Conservation (phyloP, 1,284 basidiomycete species). For the Mrakiaceae sp. region DNA sequence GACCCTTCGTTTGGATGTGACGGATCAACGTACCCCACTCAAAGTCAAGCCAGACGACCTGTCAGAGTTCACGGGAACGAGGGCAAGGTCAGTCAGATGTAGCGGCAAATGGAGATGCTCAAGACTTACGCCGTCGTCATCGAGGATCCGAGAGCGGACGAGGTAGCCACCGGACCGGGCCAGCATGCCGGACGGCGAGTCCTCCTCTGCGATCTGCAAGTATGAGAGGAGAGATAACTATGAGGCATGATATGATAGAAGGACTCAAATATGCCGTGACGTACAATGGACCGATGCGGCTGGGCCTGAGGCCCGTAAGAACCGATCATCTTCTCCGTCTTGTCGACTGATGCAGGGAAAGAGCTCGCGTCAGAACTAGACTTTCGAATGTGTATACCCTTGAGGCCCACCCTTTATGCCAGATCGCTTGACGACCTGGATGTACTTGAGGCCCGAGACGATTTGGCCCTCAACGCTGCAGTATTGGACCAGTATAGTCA, state of each 20-base stretch:
- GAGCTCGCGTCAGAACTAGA: not conserved
- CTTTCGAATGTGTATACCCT: not conserved
- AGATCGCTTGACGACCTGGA: constrained; percentile 41
- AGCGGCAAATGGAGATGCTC: constrained; percentile 14
- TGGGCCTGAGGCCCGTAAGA: constrained; percentile 39
- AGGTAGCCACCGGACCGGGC: constrained; percentile 41
- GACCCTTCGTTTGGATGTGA: not conserved
- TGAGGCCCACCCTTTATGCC: constrained; percentile 31
- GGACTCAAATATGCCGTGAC: constrained; percentile 16
- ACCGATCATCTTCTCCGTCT: constrained; percentile 42
- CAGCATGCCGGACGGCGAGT: constrained; percentile 43
- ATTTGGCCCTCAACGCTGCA: constrained; percentile 38
- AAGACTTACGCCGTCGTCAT: constrained; percentile 35
- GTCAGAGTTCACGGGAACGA: not conserved
- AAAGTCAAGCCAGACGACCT: constrained; percentile 34
- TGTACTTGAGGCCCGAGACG: constrained; percentile 42
- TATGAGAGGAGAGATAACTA: not conserved
- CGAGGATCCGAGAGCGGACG: constrained; percentile 41
- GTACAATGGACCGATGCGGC: constrained; percentile 35
- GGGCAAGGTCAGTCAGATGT: constrained; percentile 13
- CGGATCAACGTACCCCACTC: constrained; percentile 29
- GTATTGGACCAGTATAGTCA: no score
- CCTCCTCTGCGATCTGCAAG: constrained; percentile 35
- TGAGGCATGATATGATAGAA: not conserved
- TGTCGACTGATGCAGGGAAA: constrained; percentile 30